phyloP scores from a whole-genome alignment of 495 filamentous ascomycete genomes.

The Podospora pseudopauciseta region DNA sequence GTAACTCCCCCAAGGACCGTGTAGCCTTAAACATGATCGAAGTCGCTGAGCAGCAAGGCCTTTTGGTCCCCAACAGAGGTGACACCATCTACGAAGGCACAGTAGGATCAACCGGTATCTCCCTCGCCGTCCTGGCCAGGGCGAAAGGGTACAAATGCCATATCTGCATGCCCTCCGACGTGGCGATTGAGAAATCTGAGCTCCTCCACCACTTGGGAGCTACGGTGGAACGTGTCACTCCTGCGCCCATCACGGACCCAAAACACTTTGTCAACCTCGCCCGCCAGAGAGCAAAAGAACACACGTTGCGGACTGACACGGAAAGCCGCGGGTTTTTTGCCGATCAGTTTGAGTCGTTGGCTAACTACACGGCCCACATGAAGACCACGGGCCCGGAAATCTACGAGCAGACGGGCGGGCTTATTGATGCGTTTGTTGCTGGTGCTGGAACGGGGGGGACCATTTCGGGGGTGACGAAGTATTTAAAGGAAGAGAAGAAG shows the following conservation, averaged over 20 bases:
- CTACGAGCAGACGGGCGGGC: conserved; percentile 67
- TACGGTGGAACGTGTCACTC: conserved; percentile 79
- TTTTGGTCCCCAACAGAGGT: conserved; percentile 73
- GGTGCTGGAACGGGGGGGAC: conserved; percentile 97
- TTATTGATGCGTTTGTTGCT: conserved; percentile 83
- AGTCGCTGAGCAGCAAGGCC: conserved; percentile 72
- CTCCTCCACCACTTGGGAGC: conserved; percentile 88
- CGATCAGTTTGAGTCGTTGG: conserved; percentile 88
- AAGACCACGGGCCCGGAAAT: conserved; percentile 87
- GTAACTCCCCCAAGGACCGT: conserved; percentile 90
- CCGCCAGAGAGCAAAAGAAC: conserved; percentile 67
- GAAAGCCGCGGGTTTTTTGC: conserved; percentile 76
- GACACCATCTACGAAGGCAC: conserved; percentile 98
- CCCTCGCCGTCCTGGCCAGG: conserved; percentile 80
- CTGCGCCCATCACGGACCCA: conserved; percentile 85
- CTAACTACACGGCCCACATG: conserved; percentile 84
- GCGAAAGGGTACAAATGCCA: conserved; percentile 87
- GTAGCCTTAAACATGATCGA: conserved; percentile 88
- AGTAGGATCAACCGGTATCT: conserved; percentile 91
- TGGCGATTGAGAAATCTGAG: conserved; percentile 81
- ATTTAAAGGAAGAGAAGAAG: conserved; percentile 61
- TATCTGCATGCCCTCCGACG: conserved; percentile 97
- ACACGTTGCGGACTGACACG: conserved; percentile 48
- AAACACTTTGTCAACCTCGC: conserved; percentile 95
- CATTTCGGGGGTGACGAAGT: conserved; percentile 78